phyloP scores from a whole-genome alignment of 1,139 yeast species.

The Pichia sp. region DNA sequence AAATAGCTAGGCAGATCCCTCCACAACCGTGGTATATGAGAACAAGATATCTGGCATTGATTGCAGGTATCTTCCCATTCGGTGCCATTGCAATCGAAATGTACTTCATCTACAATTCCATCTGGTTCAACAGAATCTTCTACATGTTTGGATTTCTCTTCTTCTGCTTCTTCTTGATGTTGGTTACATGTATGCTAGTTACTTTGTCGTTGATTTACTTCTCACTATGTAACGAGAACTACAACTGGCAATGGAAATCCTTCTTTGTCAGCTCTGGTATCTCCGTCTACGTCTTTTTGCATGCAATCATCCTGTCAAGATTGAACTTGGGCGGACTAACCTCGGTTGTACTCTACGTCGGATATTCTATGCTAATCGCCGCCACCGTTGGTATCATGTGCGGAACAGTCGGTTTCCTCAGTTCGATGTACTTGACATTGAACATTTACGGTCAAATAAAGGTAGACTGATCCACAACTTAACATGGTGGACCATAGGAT shows the following conservation, averaged over 20 bases:
- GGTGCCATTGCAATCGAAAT: conserved; percentile 93
- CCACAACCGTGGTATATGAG: conserved; percentile 81
- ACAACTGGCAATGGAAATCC: conserved; percentile 97
- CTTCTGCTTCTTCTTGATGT: conserved; percentile 78
- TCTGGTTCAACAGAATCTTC: conserved; percentile 92
- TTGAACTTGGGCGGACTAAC: conserved; percentile 69
- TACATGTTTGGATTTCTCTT: conserved; percentile 97
- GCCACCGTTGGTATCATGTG: conserved; percentile 72
- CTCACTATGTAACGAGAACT: conserved; percentile 84
- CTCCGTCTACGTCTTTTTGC: conserved; percentile 76
- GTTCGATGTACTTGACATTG: conserved; percentile 70
- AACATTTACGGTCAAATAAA: conserved; percentile 81
- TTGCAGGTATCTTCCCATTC: conserved; percentile 91
- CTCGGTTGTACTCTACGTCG: conserved; percentile 74
- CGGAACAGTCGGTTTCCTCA: conserved; percentile 82
- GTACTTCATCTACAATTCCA: conserved; percentile 79
- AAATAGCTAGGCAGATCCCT: conserved; percentile 95
- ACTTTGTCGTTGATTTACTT: conserved; percentile 79
- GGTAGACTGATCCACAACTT: conserved; percentile 49
- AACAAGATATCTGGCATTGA: conserved; percentile 60
- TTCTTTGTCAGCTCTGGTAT: conserved; percentile 88
- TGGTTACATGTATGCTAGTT: conserved; percentile 75
- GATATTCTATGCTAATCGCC: conserved; percentile 75
- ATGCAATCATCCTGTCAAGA: conserved; percentile 70
- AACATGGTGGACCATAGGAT: too few species aligned